Evolutionary conservation across 805 yeast genomes (phyloP), one percentile per base, ranked within the genome.

Genomic region (Candida sphagnicola): DNA sequence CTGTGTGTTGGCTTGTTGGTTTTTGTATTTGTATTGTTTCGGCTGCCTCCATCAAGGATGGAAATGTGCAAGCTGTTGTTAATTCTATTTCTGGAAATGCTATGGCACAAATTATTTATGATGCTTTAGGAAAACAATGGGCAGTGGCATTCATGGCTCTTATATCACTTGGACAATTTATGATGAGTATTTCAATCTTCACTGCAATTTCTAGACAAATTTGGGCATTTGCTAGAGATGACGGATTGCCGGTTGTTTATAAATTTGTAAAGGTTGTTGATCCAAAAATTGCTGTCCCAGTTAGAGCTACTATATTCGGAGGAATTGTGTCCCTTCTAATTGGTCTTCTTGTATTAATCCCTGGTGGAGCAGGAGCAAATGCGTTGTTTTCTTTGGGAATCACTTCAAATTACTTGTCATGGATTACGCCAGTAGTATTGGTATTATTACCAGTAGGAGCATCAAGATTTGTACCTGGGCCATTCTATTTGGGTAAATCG

Each of bases 221-320:
- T 36, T 82, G 84, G 78, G 86, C 88, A 1, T 80, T 82, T 56
- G 79, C 86, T 29, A 75, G 91, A 62, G 91, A 83, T 56, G 79
- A 81, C 50, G 88, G 88, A 12, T 67, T 83, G 40, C 90, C 90
- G 6, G 65, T 80, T 45, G 70, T 81, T 8, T 58, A 67, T 28
- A 54, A 53, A 46, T 65, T 65, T 51, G 70, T 83, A 44, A 77
- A 80, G 46, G 73, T 64, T 31, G 85, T 84, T 32, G 65, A 82
- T 50, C 66, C 73, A 38, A 70, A 56, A 41, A 60, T 74, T 28
- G 66, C 72, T 13, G 84, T 80, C 19, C 91, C 93, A 12, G 57
- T 80, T 18, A 70, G 80, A 48, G 88, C 90, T 1, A 74, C 81
- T 31, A 55, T 70, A 16, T 75, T 77, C 49, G 78, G 77, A 13